Evolutionary conservation across 805 yeast genomes (phyloP).

Genomic region (Metschnikowia reukaufii): DNA sequence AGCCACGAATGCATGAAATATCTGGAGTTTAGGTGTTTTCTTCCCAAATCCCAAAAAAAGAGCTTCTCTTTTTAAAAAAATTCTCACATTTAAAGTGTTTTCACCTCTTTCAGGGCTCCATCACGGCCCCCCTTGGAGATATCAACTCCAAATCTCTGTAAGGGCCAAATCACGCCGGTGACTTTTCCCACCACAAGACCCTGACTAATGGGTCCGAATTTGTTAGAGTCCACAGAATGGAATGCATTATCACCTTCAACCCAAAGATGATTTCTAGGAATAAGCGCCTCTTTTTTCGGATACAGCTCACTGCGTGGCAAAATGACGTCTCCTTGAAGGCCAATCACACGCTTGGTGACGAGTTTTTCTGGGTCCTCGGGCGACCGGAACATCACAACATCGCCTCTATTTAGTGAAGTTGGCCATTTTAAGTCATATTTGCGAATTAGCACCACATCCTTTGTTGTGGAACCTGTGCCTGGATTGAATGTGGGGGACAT

Average conservation of each 20-base stretch:
- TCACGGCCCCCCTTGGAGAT: constrained; percentile 17
- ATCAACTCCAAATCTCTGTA: constrained; percentile 30
- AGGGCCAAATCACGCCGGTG: constrained; percentile 67
- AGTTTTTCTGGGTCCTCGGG: constrained; percentile 77
- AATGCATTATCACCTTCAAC: constrained; percentile 86
- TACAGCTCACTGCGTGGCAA: constrained; percentile 59
- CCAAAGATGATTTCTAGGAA: constrained; percentile 88
- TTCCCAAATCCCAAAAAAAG: not conserved
- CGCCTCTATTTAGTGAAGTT: constrained; percentile 54
- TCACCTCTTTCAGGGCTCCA: constrained; percentile 5
- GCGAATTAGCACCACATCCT: constrained; percentile 68
- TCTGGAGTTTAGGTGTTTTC: not conserved
- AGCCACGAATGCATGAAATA: not conserved
- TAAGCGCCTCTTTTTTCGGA: constrained; percentile 56
- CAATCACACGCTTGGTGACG: constrained; percentile 80
- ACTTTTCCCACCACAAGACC: constrained; percentile 83
- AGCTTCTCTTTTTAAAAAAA: not conserved
- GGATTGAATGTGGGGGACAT: constrained; percentile 92
- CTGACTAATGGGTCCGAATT: constrained; percentile 83
- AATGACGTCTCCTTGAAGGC: constrained; percentile 68
- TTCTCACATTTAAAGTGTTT: not conserved
- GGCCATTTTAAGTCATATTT: constrained; percentile 56
- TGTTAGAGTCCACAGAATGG: constrained; percentile 82
- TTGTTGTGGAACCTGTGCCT: constrained; percentile 41
- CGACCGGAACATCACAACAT: constrained; percentile 73